Base-by-base conservation (phyloP, 1,139 yeast genomes). In the Chernovozyma sophiae-reginae region DNA sequence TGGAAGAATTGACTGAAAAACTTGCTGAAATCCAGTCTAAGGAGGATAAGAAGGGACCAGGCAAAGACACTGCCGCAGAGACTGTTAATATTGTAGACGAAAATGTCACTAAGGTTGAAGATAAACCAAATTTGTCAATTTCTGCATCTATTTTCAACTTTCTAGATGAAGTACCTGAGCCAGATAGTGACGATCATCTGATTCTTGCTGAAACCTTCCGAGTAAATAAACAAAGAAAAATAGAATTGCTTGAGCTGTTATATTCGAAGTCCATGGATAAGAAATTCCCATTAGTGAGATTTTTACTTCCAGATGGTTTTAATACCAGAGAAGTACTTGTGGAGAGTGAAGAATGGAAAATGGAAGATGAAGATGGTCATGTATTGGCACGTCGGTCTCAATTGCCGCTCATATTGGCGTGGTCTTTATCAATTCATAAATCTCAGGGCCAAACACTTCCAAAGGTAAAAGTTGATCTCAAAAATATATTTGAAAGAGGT, bases 391-490 rank as follows among this genome's bases (percentile, higher is more conserved):
- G 58, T 27, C 49, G 68, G 39, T 54, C 49, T 5, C 96, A 87
- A 52, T 54, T 92, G 2, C 99, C 99, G 0, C 62, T 92, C 36
- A 82, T 89, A 49, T 65, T 90, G 14, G 96, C 98, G 0, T 92
- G 97, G 97, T 90, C 98, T 0, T 62, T 92, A 30, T 87, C 97
- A 0, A 90, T 92, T 35, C 99, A 92, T 56, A 92, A 92, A 60
- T 82, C 97, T 0, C 98, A 92, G 56, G 98, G 98, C 2, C 98
- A 94, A 56, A 90, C 98, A 0, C 63, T 92, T 34, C 83, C 84
- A 3, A 75, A 77, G 46, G 96, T 87, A 2, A 77, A 77, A 48
- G 96, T 92, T 4, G 96, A 94, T 56, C 67, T 92, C 43, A 68
- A 73, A 27, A 68, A 72, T 41, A 81, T 85, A 0, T 92, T 92